Evolutionary conservation across 2,329 filamentous ascomycete genomes (phyloP).

Genomic region (Penicillium sp.): DNA sequence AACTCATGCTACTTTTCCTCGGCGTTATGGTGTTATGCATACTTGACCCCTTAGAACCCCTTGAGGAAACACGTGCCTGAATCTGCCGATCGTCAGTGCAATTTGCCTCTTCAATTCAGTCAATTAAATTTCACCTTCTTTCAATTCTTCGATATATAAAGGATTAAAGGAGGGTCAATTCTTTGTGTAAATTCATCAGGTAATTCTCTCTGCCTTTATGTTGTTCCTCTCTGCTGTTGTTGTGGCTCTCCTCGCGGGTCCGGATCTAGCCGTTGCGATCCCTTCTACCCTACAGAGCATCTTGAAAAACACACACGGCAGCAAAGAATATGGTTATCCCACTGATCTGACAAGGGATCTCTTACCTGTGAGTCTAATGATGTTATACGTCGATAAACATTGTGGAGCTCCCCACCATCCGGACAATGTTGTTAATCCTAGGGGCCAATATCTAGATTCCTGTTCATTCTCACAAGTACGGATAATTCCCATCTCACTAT

Average conservation of each 20-base stretch:
- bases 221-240: slow-evolving; percentile 20
- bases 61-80: slow-evolving; percentile 12
- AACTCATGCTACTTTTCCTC: background rate
- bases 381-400: background rate
- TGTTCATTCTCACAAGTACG: slow-evolving; percentile 44
- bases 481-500: background rate
- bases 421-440: slow-evolving; percentile 8
- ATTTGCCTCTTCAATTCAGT: background rate
- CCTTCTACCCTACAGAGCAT: slow-evolving; percentile 54
- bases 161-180: background rate
- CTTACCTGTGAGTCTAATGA: slow-evolving; percentile 47
- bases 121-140: background rate
- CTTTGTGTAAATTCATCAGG: background rate
- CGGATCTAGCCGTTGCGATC: slow-evolving; percentile 28
- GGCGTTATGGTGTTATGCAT: background rate
- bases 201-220: slow-evolving; percentile 11
- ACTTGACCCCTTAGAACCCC: background rate
- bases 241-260: slow-evolving; percentile 23
- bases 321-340: slow-evolving; percentile 56
- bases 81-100: background rate
- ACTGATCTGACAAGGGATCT: slow-evolving; percentile 61
- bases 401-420: background rate
- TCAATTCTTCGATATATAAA: background rate
- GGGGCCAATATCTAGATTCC: slow-evolving; percentile 31
- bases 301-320: slow-evolving; percentile 53